These are phyloP conservation scores for Xylariaceae sp. DNA, from an alignment of 2,329 filamentous ascomycete genomes.

Conservation along the genomic window DNA sequence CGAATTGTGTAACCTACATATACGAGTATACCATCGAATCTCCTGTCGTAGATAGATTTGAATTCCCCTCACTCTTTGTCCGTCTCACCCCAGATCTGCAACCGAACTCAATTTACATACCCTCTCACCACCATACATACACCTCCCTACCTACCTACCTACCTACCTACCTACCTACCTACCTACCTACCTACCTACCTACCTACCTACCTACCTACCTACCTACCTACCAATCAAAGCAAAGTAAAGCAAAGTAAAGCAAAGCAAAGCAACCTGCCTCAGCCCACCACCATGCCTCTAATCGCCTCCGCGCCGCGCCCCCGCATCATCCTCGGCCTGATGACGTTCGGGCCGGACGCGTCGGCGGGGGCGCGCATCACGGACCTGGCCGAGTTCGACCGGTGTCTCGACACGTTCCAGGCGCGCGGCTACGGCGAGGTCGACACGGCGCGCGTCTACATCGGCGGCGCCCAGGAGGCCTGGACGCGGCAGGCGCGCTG, in stretches of 20 bases:
- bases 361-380: slow-evolving; percentile 71
- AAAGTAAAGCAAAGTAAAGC: too few relatives aligned
- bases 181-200: too few relatives aligned
- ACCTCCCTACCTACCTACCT: neutral
- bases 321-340: slow-evolving; percentile 79
- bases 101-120: neutral
- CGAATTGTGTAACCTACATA: too few relatives aligned
- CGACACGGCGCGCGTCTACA: slow-evolving; percentile 79
- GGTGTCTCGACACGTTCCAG: slow-evolving; percentile 74
- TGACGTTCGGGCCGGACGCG: slow-evolving; percentile 77
- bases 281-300: slow-evolving; percentile 48
- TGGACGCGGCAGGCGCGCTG: slow-evolving; percentile 76
- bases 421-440: slow-evolving; percentile 80
- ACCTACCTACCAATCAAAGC: neutral
- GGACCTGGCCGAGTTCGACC: slow-evolving; percentile 65
- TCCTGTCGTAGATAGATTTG: too few relatives aligned
- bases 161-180: neutral
- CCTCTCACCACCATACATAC: neutral
- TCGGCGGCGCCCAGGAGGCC: slow-evolving; percentile 73
- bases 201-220: neutral
- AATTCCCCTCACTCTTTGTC: too few relatives aligned
- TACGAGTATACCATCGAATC: too few relatives aligned
- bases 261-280: too few relatives aligned
- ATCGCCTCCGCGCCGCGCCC: slow-evolving; percentile 53
- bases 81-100: neutral